Evolutionary conservation across 805 yeast genomes (phyloP).

Genomic region (Metschnikowia matae): DNA sequence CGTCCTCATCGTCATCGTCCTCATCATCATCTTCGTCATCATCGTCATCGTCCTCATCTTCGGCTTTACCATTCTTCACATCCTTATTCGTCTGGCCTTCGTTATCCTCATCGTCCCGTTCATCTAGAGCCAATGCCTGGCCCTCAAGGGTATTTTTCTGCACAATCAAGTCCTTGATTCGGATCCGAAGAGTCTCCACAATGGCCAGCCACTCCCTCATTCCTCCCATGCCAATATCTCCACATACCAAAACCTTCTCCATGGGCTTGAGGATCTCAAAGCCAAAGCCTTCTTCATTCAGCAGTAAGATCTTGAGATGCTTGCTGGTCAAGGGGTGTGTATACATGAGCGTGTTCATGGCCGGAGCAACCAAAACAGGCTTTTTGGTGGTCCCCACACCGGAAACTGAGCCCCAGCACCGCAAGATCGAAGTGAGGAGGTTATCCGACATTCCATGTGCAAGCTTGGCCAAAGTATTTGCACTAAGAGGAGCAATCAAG

Average conservation of each 20-base stretch:
- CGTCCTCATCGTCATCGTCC: slow-evolving; percentile 37
- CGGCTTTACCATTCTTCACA: slow-evolving; percentile 30
- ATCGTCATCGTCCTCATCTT: slow-evolving; percentile 35
- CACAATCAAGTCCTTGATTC: slow-evolving; percentile 26
- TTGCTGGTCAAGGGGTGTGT: slow-evolving; percentile 44
- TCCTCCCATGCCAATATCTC: slow-evolving; percentile 49
- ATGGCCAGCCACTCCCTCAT: slow-evolving; percentile 47
- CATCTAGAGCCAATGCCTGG: slow-evolving; percentile 9
- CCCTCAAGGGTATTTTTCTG: slow-evolving; percentile 18
- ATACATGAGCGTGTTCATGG: slow-evolving; percentile 47
- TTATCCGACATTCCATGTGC: slow-evolving; percentile 44
- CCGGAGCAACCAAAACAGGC: slow-evolving; percentile 45
- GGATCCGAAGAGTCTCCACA: slow-evolving; percentile 39
- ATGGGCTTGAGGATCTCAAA: slow-evolving; percentile 44
- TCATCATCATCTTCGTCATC: slow-evolving; percentile 31
- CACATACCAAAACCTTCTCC: slow-evolving; percentile 44
- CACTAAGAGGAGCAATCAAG: slow-evolving; percentile 44
- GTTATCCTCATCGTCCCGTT: slow-evolving; percentile 13
- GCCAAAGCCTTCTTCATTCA: slow-evolving; percentile 39
- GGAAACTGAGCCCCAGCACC: slow-evolving; percentile 38
- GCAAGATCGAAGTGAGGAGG: slow-evolving; percentile 37
- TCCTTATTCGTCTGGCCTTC: slow-evolving; percentile 17
- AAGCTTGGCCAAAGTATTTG: slow-evolving; percentile 42
- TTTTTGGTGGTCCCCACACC: slow-evolving; percentile 24
- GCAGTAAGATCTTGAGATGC: slow-evolving; percentile 30